Percentiles rank a stretch among this genome's conserved stretches.
These are phyloP conservation scores for Suillus clintonianus DNA, from an alignment of 768 basidiomycete genomes.

Conservation along the genomic window DNA sequence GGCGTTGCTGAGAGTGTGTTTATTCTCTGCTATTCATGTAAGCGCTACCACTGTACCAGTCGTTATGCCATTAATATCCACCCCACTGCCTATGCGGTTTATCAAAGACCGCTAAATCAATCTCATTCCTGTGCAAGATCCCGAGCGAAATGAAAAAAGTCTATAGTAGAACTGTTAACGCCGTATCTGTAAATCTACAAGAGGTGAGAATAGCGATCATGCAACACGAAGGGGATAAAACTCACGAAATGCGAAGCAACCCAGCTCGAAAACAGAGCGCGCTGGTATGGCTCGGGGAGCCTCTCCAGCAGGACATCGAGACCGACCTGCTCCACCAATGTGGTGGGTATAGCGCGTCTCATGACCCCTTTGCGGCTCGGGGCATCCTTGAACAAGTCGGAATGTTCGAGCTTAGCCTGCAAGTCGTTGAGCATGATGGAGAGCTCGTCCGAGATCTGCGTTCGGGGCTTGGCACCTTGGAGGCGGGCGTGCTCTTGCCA, in stretches of 20 bases:
- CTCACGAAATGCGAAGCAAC: slow-evolving; percentile 83
- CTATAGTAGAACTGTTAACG: slow-evolving; percentile 84
- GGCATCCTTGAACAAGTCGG: slow-evolving; percentile 83
- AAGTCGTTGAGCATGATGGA: slow-evolving; percentile 86
- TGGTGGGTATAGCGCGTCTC: slow-evolving; percentile 83
- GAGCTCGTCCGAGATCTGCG: slow-evolving; percentile 94
- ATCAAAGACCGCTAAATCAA: slow-evolving; percentile 20
- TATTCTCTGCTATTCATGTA: background rate
- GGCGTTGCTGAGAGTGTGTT: background rate
- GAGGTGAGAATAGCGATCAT: slow-evolving; percentile 1
- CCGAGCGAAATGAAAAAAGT: slow-evolving; percentile 94
- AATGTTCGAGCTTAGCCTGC: slow-evolving; percentile 89
- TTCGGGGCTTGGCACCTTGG: slow-evolving; percentile 81
- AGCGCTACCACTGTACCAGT: background rate
- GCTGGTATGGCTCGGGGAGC: slow-evolving; percentile 80
- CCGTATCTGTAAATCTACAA: slow-evolving; percentile 88
- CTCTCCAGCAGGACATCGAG: slow-evolving; percentile 76
- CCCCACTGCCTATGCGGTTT: slow-evolving; percentile 3
- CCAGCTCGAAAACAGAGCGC: slow-evolving; percentile 89
- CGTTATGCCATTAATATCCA: background rate
- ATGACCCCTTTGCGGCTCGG: slow-evolving; percentile 80
- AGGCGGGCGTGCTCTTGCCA: slow-evolving; percentile 88
- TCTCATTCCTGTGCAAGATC: slow-evolving; percentile 48
- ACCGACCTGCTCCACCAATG: slow-evolving; percentile 83
- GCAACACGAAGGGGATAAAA: slow-evolving; percentile 18